A percentile compares a stretch with the other conserved stretches of the same genome.
phyloP scores from a whole-genome alignment of 2,329 filamentous ascomycete genomes.

The Nannizzia gypsea region DNA sequence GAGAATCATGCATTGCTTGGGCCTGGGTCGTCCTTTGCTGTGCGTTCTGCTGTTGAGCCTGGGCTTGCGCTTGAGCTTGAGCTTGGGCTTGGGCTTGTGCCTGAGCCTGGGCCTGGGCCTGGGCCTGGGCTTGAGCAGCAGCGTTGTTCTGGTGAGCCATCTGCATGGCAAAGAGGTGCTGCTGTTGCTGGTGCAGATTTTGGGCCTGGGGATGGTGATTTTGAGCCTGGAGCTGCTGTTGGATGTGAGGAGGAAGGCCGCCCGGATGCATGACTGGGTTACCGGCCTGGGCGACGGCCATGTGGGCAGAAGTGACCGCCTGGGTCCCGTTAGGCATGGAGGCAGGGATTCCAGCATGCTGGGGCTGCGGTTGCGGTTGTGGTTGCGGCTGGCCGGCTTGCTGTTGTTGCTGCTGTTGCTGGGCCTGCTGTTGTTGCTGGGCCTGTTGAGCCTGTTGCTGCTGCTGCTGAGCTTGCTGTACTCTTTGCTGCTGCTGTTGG shows the following conservation, averaged over 20 bases:
- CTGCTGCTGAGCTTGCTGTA: conserved; percentile 17
- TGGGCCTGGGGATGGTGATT: conserved; percentile 30
- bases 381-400: conserved; percentile 22
- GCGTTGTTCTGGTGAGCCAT: conserved; percentile 12
- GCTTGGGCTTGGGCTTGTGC: conserved; percentile 24
- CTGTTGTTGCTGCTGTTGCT: conserved; percentile 19
- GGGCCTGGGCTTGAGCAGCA: conserved; percentile 25
- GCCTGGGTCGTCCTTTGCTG: conserved; percentile 33
- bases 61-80: conserved; percentile 28
- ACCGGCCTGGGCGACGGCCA: conserved; percentile 33
- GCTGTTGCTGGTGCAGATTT: conserved; percentile 34
- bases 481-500: conserved; percentile 21
- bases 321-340: conserved; percentile 33
- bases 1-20: conserved; percentile 33
- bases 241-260: conserved; percentile 30
- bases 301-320: conserved; percentile 30
- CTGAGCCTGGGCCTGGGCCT: conserved; percentile 30
- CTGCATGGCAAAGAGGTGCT: conserved; percentile 26
- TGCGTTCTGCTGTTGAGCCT: conserved; percentile 30
- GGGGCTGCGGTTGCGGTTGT: conserved; percentile 20
- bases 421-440: conserved; percentile 24
- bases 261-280: conserved; percentile 31
- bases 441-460: conserved; percentile 24
- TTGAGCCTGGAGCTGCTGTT: conserved; percentile 27
- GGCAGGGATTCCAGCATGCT: conserved; percentile 26